phyloP scores from a whole-genome alignment of 768 basidiomycete genomes.

The Agrocybe praecox region DNA sequence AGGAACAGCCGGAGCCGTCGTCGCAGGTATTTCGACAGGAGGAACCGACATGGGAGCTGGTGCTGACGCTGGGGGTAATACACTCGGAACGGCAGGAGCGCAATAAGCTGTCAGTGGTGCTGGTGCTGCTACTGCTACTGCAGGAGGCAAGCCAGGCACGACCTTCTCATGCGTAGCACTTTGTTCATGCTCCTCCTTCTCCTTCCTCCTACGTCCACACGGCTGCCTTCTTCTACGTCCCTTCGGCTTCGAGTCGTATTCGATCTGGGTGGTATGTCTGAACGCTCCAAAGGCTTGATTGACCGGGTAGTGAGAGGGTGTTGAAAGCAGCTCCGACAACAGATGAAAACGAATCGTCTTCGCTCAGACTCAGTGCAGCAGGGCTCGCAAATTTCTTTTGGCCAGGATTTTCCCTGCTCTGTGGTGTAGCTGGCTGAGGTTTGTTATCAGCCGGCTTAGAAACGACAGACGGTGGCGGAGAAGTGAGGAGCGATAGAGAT shows the following conservation, averaged over 20 bases:
- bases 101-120: slow-evolving; percentile 13
- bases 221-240: slow-evolving; percentile 31
- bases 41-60: no score
- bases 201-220: slow-evolving; percentile 30
- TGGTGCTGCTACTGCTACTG: not conserved
- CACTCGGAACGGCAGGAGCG: no score
- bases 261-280: slow-evolving; percentile 63
- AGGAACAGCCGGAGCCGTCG: no score
- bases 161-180: slow-evolving; percentile 34
- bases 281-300: slow-evolving; percentile 36
- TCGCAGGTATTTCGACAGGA: no score
- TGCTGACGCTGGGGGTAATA: no score
- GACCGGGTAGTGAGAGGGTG: not conserved
- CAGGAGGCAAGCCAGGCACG: slow-evolving; percentile 30
- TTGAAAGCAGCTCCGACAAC: slow-evolving; percentile 33
- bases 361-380: slow-evolving; percentile 41
- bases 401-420: not conserved
- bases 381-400: slow-evolving; percentile 34
- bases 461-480: no score
- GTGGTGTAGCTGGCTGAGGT: not conserved
- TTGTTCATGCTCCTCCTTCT: slow-evolving; percentile 30
- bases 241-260: no score
- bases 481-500: slow-evolving; percentile 30
- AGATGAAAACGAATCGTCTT: slow-evolving; percentile 74
- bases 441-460: not conserved